Base-by-base conservation (phyloP, 139 green algal species). In the Microglena sp. region DNA sequence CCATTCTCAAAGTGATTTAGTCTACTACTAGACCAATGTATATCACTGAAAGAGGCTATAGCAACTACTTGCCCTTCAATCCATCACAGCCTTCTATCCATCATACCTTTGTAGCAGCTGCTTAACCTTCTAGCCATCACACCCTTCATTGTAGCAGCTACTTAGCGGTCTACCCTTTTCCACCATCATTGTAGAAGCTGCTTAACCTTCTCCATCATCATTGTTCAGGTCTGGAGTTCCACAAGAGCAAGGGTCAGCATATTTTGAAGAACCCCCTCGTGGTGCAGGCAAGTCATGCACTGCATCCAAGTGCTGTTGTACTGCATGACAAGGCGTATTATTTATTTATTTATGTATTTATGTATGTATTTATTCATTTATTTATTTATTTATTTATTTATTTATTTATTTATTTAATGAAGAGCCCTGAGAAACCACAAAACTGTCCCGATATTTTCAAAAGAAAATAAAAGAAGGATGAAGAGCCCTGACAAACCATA, bases 161-260 rank as follows among this genome's bases (percentile, higher is more conserved):
- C 6, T 18, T 11, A 11, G 15, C 40, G 40, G 40, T 18, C 11
- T 18, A 18, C 40, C 40, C 15, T 50, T 11, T 50, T 11, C 15
- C 40, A 24, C 18, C 15, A 11, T 50, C 40, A 11, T 24, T 50
- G 40, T 18, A 50, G 15, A 50, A 11, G 11, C 46, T 58, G 18
- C 6, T 26, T 35, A 21, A 32, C 33, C 2, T 33, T n/a, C 45
- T 5, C 36, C 8, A n/a, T 2, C 22, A 22, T 58, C 26, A 21
- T 36, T 27, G 4, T 60, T 36, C 82, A 92, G 92, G 91, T 45
- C 88, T 99, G 22, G 89, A 98, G 77, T 99, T 99, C 55, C 86
- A 96, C 55, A 99, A 99, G 73, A 89, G 76, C 73, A 96, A 95
- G 57, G 94, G 94, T 6, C 94, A 99, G 89, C 94, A 99, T 60